Conservation (phyloP, 106 monocot species). For the Dendrobium chrysotoxum region DNA sequence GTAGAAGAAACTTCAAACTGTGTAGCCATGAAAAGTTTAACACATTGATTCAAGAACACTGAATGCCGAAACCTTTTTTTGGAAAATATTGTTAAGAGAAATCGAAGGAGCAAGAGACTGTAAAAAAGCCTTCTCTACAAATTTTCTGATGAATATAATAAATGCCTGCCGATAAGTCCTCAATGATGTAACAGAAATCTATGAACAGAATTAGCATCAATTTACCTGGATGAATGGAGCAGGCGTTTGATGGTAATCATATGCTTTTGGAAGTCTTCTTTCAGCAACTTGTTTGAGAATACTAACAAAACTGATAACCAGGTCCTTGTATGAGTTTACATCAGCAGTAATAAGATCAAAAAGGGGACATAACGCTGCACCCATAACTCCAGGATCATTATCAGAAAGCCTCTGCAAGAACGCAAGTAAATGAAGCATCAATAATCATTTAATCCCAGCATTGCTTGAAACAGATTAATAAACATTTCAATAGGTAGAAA, state of each 20-base stretch:
- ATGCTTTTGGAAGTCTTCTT: slow-evolving; percentile 81
- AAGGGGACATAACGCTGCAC: slow-evolving; percentile 91
- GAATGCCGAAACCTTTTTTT: not conserved
- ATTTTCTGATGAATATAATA: not conserved
- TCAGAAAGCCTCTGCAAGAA: slow-evolving; percentile 78
- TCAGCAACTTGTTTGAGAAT: slow-evolving; percentile 98
- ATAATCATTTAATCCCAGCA: not conserved
- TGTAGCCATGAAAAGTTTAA: not conserved
- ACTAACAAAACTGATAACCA: slow-evolving; percentile 86
- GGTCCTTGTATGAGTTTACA: slow-evolving; percentile 83
- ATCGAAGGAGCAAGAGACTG: not conserved
- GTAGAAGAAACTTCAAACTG: not conserved
- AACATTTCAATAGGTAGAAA: not conserved
- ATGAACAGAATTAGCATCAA: slow-evolving; percentile 5
- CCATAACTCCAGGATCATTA: slow-evolving; percentile 99
- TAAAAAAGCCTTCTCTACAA: not conserved
- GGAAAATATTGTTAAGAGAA: not conserved
- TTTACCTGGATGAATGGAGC: slow-evolving; percentile 98
- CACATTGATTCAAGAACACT: not conserved
- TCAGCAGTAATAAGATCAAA: slow-evolving; percentile 85
- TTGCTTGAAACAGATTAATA: not conserved
- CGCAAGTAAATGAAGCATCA: not conserved
- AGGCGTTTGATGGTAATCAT: slow-evolving; percentile 98
- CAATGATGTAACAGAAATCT: not conserved
- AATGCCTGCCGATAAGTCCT: not conserved